Percentiles rank a stretch among this genome's conserved stretches.
Evolutionary conservation across 495 filamentous ascomycete genomes (phyloP).

Genomic region (Lindgomyces ingoldianus): DNA sequence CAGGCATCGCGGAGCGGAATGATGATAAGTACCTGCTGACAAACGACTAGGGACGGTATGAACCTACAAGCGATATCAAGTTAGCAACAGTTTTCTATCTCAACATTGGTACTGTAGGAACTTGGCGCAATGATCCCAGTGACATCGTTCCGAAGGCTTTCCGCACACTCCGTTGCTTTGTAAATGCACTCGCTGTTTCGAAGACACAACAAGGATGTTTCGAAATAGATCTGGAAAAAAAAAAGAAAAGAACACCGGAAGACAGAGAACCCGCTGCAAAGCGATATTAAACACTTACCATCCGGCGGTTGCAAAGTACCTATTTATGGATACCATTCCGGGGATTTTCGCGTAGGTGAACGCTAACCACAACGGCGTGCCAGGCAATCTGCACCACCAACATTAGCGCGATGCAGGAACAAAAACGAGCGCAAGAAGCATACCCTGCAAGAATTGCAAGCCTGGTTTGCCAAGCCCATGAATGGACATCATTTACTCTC

Average conservation of each 20-base stretch:
- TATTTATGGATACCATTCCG: conserved; percentile 32
- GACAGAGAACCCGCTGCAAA: conserved; percentile 3
- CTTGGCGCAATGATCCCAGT: too few relatives aligned
- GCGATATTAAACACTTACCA: conserved; percentile 37
- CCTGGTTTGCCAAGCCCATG: conserved; percentile 43
- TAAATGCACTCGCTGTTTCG: neutral
- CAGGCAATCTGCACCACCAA: conserved; percentile 32
- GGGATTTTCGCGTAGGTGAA: conserved; percentile 36
- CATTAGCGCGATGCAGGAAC: conserved; percentile 19
- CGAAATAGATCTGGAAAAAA: neutral
- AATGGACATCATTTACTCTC: conserved; percentile 42
- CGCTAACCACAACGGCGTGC: conserved; percentile 43
- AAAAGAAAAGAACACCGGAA: neutral
- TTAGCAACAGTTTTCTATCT: conserved; percentile 6
- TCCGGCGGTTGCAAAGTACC: conserved; percentile 36
- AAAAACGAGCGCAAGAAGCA: neutral
- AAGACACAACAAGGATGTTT: neutral
- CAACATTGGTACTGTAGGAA: too few relatives aligned
- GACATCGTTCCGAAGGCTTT: too few relatives aligned
- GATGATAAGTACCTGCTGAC: conserved; percentile 41
- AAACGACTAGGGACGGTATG: conserved; percentile 40
- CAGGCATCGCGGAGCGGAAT: conserved; percentile 40
- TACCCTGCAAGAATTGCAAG: conserved; percentile 42
- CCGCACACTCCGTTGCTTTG: too few relatives aligned
- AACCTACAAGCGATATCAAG: conserved; percentile 33